A percentile compares a stretch with the other conserved stretches of the same genome.
Conservation (phyloP, 305 asterid genomes). For the Fraxinus baroniana region DNA sequence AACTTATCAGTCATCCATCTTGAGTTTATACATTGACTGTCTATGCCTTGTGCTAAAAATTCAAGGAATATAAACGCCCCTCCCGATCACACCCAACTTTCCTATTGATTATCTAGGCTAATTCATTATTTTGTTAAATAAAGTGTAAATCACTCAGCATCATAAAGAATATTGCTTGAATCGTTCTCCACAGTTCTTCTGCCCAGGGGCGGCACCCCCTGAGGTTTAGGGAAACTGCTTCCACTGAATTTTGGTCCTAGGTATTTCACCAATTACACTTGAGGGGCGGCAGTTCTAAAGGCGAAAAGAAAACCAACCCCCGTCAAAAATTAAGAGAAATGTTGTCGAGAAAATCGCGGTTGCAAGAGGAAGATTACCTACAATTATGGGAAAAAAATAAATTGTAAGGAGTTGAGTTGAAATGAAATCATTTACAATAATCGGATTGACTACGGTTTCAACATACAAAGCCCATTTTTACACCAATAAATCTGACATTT, state of each 20-base stretch:
- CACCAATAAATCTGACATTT: background rate
- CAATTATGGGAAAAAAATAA: background rate
- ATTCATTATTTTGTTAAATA: background rate
- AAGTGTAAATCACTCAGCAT: background rate
- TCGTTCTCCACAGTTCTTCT: background rate
- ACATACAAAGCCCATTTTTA: background rate
- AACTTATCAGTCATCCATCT: background rate
- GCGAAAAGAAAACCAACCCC: background rate
- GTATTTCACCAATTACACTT: background rate
- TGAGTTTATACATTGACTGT: background rate
- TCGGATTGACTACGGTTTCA: background rate
- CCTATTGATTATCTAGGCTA: background rate
- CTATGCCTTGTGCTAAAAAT: background rate
- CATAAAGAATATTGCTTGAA: background rate
- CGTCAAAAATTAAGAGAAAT: background rate
- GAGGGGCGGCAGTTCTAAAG: background rate
- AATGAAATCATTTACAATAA: too few relatives aligned
- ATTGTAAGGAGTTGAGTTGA: background rate
- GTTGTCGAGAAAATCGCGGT: background rate
- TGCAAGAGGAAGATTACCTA: background rate
- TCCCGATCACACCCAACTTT: background rate
- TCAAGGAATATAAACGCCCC: background rate
- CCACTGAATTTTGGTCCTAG: background rate
- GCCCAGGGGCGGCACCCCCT: background rate
- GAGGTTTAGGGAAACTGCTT: background rate